These are phyloP conservation scores for Huntiella moniliformis DNA, from an alignment of 2,329 filamentous ascomycete species.

Conservation along the genomic window DNA sequence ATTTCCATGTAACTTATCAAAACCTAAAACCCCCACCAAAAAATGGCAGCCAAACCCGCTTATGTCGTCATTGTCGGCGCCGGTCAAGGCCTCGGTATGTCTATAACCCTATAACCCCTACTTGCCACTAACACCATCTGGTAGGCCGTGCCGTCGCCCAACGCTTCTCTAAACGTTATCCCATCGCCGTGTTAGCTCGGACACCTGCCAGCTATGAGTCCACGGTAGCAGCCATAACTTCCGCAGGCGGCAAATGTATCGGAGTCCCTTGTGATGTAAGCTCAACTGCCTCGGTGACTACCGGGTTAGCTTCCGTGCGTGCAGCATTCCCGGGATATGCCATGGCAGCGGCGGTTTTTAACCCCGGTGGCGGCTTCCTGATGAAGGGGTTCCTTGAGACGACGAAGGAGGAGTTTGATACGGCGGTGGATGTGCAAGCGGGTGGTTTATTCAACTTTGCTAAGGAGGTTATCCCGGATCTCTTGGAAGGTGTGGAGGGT, in stretches of 20 bases:
- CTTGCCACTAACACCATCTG: background rate
- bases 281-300: conserved; percentile 28
- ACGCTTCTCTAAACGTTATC: conserved; percentile 45
- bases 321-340: conserved; percentile 35
- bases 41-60: conserved; percentile 17
- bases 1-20: too few relatives aligned
- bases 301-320: conserved; percentile 43
- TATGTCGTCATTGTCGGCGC: conserved; percentile 54
- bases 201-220: conserved; percentile 43
- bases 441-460: conserved; percentile 59
- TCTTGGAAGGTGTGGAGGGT: conserved; percentile 33
- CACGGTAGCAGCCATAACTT: conserved; percentile 51
- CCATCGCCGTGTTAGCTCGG: conserved; percentile 57
- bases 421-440: conserved; percentile 19
- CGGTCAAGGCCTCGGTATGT: conserved; percentile 43
- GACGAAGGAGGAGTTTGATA: conserved; percentile 29
- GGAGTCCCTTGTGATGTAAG: conserved; percentile 39
- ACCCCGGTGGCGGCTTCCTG: conserved; percentile 36
- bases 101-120: background rate
- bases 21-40: too few relatives aligned
- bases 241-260: conserved; percentile 46
- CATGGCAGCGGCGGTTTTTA: conserved; percentile 50
- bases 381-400: conserved; percentile 41
- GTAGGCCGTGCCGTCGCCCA: conserved; percentile 24
- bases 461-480: conserved; percentile 48